Evolutionary conservation across 1,139 yeast genomes (phyloP), one percentile per base, ranked within the genome.

Genomic region (Zygosaccharomyces pseudobailii): DNA sequence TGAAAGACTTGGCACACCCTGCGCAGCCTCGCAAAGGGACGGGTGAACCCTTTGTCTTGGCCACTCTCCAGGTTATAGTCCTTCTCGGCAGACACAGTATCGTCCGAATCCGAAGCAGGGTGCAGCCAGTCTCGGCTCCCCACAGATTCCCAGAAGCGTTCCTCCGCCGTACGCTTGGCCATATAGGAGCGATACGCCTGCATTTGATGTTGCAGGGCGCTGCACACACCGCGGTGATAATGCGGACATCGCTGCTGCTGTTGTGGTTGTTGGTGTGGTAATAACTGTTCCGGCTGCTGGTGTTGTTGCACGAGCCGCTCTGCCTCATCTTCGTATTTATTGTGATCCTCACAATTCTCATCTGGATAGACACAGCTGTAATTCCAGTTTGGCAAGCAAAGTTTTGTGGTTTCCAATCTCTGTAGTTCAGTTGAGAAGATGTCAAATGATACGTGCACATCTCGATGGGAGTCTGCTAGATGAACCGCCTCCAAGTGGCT

Each of bases 281-380:
- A 32, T 13, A 33, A 25, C 19, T 27, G 32, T n/a, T 31, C 22
- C 10, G 41, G 28, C 30, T 9, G n/a, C 30, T 9, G 30, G n/a
- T 27, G 30, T 13, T 13, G 17, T 13, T 13, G 17, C 17, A 13
- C 17, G 17, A 13, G 17, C 17, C 17, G 17, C 17, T 13, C 17
- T 13, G 17, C 17, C 17, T 13, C 17, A 13, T 13, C 17, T 13
- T 13, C 17, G 17, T 13, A 13, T 35, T 25, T 20, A 10, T 28
- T 21, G 28, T 42, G 24, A 42, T 45, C 41, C 43, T 45, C 48
- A 10, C 17, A 13, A 13, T 13, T 13, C 17, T 45, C 45, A 35
- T 45, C 40, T 17, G 45, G 39, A 33, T 36, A 27, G 36, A 41
- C 40, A 45, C 39, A 7, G 27, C 35, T 20, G 46, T 42, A n/a